phyloP scores from a whole-genome alignment of 2,329 filamentous ascomycete genomes.

The Fusarium sp. region DNA sequence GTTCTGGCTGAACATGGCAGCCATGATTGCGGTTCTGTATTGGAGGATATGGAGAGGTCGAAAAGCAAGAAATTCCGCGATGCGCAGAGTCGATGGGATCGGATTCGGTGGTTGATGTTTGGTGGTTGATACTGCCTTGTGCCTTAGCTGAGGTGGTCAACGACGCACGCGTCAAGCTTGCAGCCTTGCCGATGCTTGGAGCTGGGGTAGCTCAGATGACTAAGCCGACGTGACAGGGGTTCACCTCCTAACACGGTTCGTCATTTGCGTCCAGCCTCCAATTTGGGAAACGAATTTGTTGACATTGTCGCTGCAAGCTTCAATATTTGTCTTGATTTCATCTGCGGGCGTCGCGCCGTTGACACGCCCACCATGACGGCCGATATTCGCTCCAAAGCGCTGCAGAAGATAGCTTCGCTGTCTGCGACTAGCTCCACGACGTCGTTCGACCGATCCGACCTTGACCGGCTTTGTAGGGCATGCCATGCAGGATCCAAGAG shows the following conservation, averaged over 20 bases:
- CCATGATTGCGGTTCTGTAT: constrained; percentile 58
- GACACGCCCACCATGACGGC: constrained; percentile 56
- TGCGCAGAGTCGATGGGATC: constrained; percentile 19
- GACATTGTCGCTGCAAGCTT: constrained; percentile 22
- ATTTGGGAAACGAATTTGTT: constrained; percentile 28
- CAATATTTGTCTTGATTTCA: constrained; percentile 8
- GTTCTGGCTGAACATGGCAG: constrained; percentile 77
- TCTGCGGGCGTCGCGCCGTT: constrained; percentile 4
- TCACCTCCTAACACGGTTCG: constrained; percentile 40
- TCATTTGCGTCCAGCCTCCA: constrained; percentile 34
- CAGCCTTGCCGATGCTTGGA: constrained; percentile 58
- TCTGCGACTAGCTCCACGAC: constrained; percentile 66
- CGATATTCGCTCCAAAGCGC: constrained; percentile 70
- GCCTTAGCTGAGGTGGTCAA: constrained; percentile 46
- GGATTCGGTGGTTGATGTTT: constrained; percentile 20
- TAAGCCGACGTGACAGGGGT: constrained; percentile 47
- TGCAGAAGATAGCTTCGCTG: constrained; percentile 74
- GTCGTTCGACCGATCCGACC: constrained; percentile 71
- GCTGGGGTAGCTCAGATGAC: constrained; percentile 55
- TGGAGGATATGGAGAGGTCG: background rate
- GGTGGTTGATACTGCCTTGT: constrained; percentile 37
- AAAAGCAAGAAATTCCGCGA: background rate
- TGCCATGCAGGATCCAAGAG: constrained; percentile 60
- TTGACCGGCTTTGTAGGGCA: constrained; percentile 71
- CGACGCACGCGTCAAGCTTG: constrained; percentile 59